phyloP scores from a whole-genome alignment of 2,329 filamentous ascomycete species.

The Pseudocercospora macadamiae region DNA sequence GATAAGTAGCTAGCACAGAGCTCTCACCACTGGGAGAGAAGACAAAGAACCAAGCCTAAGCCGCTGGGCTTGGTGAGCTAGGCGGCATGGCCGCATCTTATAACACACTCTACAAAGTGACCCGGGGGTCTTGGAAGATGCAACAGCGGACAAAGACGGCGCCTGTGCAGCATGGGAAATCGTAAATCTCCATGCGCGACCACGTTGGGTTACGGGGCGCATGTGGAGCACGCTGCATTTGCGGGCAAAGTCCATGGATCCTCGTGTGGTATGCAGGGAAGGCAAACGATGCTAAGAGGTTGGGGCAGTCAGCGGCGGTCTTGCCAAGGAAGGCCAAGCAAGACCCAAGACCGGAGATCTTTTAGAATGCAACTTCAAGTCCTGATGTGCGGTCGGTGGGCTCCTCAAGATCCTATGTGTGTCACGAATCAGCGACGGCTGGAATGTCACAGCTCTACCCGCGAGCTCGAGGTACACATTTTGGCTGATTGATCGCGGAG shows the following conservation, averaged over 20 bases:
- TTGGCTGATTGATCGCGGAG: no score
- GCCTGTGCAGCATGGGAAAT: constrained; percentile 2
- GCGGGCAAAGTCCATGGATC: constrained; percentile 7
- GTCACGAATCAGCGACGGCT: neutral
- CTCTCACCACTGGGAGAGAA: neutral
- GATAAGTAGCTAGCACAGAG: neutral
- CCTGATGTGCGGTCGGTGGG: neutral
- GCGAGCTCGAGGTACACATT: neutral
- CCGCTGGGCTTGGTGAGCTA: neutral
- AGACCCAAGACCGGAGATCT: neutral
- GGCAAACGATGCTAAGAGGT: constrained; percentile 4
- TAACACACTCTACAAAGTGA: neutral
- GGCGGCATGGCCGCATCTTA: neutral
- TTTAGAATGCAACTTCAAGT: neutral
- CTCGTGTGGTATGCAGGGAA: constrained; percentile 7
- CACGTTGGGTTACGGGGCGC: neutral
- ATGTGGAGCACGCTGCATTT: constrained; percentile 14
- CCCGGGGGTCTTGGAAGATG: neutral
- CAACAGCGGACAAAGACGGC: constrained; percentile 9
- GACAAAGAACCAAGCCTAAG: neutral
- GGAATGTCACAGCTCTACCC: neutral
- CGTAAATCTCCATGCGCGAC: neutral
- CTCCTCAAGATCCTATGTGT: neutral
- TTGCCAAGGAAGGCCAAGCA: constrained; percentile 13
- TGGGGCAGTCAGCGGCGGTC: constrained; percentile 5